Conservation (phyloP, 495 filamentous ascomycete species). For the Neurospora sp. region DNA sequence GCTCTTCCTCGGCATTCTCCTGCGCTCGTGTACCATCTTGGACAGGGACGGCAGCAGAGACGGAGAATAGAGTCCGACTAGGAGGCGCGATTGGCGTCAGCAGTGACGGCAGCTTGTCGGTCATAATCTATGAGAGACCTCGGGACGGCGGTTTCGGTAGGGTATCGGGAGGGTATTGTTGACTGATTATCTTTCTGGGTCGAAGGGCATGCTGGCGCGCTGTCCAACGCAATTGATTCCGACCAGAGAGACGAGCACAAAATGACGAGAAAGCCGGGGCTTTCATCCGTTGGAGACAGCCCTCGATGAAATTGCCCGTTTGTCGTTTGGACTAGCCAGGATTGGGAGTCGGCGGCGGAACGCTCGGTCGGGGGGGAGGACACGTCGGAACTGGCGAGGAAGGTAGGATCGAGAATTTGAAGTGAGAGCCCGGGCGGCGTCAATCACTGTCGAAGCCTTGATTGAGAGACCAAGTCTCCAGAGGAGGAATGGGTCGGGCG, state of each 20-base stretch:
- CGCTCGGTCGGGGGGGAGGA: conserved; percentile 5
- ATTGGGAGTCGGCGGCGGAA: background rate
- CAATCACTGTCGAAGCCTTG: background rate
- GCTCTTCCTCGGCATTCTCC: conserved; percentile 63
- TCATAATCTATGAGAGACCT: conserved; percentile 76
- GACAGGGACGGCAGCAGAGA: conserved; percentile 35
- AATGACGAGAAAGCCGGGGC: conserved; percentile 8
- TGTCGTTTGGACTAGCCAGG: background rate
- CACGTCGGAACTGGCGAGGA: conserved; percentile 4
- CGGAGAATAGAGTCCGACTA: conserved; percentile 39
- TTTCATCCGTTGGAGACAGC: conserved; percentile 18
- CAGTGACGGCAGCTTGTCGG: conserved; percentile 66
- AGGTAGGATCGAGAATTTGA: background rate
- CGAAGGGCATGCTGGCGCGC: conserved; percentile 50
- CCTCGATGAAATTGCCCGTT: background rate
- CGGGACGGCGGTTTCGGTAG: conserved; percentile 45
- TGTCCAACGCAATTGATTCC: conserved; percentile 25
- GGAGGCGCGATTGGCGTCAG: conserved; percentile 43
- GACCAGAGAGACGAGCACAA: conserved; percentile 9
- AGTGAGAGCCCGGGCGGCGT: background rate
- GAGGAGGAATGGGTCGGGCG: background rate
- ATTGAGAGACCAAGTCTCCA: background rate
- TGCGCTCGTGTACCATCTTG: conserved; percentile 48
- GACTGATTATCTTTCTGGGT: conserved; percentile 37
- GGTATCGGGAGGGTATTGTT: conserved; percentile 23